These are phyloP conservation scores for Kwoniella europaea DNA, from an alignment of 768 basidiomycete species.

Conservation along the genomic window DNA sequence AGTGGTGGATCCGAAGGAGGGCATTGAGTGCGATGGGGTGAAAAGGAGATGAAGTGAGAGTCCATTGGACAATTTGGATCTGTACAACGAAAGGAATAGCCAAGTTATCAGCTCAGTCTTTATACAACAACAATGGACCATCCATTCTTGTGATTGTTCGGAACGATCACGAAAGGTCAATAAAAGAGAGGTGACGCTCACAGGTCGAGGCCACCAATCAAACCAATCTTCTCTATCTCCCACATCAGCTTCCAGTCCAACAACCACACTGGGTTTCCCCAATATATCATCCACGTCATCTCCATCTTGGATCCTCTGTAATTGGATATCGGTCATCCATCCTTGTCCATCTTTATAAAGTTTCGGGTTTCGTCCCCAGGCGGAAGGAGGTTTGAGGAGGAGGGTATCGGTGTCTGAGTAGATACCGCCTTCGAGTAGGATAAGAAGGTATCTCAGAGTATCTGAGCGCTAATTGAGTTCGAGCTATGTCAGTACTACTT, in stretches of 20 bases:
- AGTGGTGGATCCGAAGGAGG: conserved; percentile 57
- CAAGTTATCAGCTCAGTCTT: neutral
- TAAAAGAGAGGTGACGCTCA: conserved; percentile 24
- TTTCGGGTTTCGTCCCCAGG: conserved; percentile 50
- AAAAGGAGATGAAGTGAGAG: conserved; percentile 58
- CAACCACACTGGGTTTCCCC: conserved; percentile 55
- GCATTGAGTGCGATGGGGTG: conserved; percentile 61
- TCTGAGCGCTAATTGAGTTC: conserved; percentile 44
- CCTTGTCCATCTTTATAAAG: conserved; percentile 44
- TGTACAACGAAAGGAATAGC: conserved; percentile 32
- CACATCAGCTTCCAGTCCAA: conserved; percentile 62
- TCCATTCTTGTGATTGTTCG: too few species aligned
- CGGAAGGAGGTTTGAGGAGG: conserved; percentile 52
- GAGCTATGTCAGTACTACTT: neutral
- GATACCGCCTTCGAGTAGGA: conserved; percentile 55
- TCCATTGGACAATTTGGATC: conserved; percentile 63
- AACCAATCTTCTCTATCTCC: conserved; percentile 61
- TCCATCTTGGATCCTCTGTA: conserved; percentile 20
- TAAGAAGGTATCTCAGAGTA: conserved; percentile 51
- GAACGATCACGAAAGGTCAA: neutral
- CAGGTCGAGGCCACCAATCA: conserved; percentile 58
- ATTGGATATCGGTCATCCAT: conserved; percentile 38
- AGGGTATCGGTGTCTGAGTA: conserved; percentile 60
- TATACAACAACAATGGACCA: too few species aligned
- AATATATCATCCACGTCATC: conserved; percentile 37